Base-by-base conservation (phyloP, 2,329 filamentous ascomycete species). In the Basipetospora chlamydospora region DNA sequence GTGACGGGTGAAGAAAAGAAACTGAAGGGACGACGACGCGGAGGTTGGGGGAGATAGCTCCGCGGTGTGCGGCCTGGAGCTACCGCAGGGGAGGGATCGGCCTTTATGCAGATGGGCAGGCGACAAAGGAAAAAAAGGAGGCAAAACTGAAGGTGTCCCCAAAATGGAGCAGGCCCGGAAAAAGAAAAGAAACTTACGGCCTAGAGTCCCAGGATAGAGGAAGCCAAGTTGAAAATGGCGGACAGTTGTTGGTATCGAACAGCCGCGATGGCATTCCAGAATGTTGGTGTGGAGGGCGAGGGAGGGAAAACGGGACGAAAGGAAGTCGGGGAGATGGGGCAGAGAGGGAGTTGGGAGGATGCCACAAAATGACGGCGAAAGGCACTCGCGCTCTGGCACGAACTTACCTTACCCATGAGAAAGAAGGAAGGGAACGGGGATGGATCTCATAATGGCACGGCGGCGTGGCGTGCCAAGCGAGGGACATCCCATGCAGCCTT, bases 381-480 rank as follows among this genome's bases (percentile, higher is more conserved):
- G 37, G 29, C 20, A 35, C 23, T 23, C 35, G 17, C 26, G 33
- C 43, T 40, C 46, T 48, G 46, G 42, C 22, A 39, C 42, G n/a
- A 44, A 41, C 37, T 43, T 38, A 43, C 42, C 41, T 41, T 35
- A 43, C 39, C 42, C 42, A 44, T 39, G 44, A 45, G 42, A 39
- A n/a, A 41, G 38, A 30, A 30, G 25, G 34, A 36, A 41, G 41
- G 41, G 37, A 41, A 37, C 33, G 39, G 42, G 41, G 39, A 39
- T 35, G 28, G 32, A 18, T 32, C 28, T 37, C 25, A 38, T 28
- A 35, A 30, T 29, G 21, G 25, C 25, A 38, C 28, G 39, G 20
- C 28, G 17, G 32, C 16, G 23, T 34, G 33, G 40, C 33, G 34
- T 39, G 33, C 40, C 40, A 36, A 38, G 39, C 37, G 29, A 37